These are phyloP conservation scores for Phyllosticta capitalensis DNA, from an alignment of 2,329 filamentous ascomycete species.

Conservation along the genomic window DNA sequence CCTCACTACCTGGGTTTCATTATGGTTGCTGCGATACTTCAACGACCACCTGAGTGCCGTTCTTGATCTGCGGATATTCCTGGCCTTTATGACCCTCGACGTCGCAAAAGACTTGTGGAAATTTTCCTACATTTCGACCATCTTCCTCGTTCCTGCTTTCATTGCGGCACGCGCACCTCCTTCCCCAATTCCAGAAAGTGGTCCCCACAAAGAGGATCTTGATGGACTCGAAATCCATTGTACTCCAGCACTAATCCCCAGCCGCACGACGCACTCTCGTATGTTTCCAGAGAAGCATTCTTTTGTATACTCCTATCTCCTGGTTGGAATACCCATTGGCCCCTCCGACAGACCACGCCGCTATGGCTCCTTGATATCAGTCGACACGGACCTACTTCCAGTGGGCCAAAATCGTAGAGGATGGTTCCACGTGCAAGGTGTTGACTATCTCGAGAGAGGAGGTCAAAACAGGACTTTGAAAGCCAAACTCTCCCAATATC, in stretches of 20 bases:
- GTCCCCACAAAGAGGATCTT: neutral
- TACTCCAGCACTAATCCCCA: slow-evolving; percentile 48
- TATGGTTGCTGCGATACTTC: neutral
- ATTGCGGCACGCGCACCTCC: neutral
- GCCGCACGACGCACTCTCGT: slow-evolving; percentile 54
- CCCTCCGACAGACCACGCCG: slow-evolving; percentile 36
- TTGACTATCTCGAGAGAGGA: slow-evolving; percentile 53
- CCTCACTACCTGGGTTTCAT: neutral
- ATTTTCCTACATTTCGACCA: neutral
- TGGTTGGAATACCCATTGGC: slow-evolving; percentile 58
- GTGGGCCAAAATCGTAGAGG: slow-evolving; percentile 22
- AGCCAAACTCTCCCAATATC: slow-evolving; percentile 52
- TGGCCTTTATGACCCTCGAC: neutral
- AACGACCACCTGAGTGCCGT: neutral
- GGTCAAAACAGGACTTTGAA: slow-evolving; percentile 44
- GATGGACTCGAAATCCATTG: slow-evolving; percentile 12
- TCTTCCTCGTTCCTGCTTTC: neutral
- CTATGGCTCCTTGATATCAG: slow-evolving; percentile 48
- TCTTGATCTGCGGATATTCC: neutral
- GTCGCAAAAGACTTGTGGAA: neutral
- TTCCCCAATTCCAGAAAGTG: neutral
- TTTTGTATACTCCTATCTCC: slow-evolving; percentile 62
- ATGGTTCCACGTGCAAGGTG: slow-evolving; percentile 53
- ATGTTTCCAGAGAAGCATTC: slow-evolving; percentile 58
- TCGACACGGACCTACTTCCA: slow-evolving; percentile 17